These are phyloP conservation scores for Paecilomyces niveus DNA, from an alignment of 2,329 filamentous ascomycete species.

Conservation along the genomic window DNA sequence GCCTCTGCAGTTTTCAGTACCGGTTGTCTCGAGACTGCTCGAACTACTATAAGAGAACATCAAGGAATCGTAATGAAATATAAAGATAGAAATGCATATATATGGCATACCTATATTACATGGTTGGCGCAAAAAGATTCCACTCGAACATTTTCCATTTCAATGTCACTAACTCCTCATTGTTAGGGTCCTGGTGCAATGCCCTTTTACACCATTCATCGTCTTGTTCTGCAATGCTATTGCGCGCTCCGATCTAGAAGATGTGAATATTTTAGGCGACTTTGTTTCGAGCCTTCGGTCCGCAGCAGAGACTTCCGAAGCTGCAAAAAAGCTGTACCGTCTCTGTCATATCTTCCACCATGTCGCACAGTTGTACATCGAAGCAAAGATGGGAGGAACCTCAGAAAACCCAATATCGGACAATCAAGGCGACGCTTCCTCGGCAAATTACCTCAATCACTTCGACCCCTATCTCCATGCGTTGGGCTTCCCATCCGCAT, in stretches of 20 bases:
- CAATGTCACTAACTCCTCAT: background rate
- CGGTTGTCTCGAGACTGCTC: slow-evolving; percentile 31
- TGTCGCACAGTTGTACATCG: slow-evolving; percentile 9
- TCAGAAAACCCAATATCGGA: background rate
- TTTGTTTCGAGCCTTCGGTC: slow-evolving; percentile 49
- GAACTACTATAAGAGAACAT: slow-evolving; percentile 26
- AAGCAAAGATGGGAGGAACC: slow-evolving; percentile 1
- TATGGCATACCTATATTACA: slow-evolving; percentile 10
- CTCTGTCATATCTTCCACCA: slow-evolving; percentile 40
- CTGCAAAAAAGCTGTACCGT: slow-evolving; percentile 50
- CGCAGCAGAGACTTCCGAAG: slow-evolving; percentile 44
- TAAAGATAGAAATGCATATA: slow-evolving; percentile 7
- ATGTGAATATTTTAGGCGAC: slow-evolving; percentile 45
- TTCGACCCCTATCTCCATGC: slow-evolving; percentile 10
- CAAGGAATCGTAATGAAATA: slow-evolving; percentile 13
- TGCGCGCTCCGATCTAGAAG: slow-evolving; percentile 42
- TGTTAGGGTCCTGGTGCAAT: slow-evolving; percentile 20
- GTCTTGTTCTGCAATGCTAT: slow-evolving; percentile 34
- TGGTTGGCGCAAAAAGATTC: slow-evolving; percentile 1
- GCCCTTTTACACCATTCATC: slow-evolving; percentile 37
- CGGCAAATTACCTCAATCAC: slow-evolving; percentile 1
- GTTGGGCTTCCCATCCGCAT: slow-evolving; percentile 5
- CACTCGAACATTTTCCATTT: too few species aligned
- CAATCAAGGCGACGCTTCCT: background rate
- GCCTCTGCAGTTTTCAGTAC: slow-evolving; percentile 23